Base-by-base conservation (phyloP, 495 filamentous ascomycete species). In the Lentithecium fluviatile region DNA sequence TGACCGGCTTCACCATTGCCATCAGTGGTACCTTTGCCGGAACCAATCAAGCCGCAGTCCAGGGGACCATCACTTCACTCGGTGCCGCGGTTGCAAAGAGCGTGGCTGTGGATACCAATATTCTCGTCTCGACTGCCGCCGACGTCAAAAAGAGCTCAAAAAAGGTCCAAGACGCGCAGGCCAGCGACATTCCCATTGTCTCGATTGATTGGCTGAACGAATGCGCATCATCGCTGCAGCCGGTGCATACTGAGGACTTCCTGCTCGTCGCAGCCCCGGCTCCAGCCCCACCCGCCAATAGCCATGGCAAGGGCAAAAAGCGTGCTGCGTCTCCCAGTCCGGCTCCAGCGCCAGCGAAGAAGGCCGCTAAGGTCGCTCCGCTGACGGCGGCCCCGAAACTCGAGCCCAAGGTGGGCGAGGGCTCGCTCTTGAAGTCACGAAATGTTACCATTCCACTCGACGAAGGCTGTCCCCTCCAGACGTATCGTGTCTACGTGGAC, bases 401-500 rank as follows among this genome's bases (percentile, higher is more conserved):
- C 59, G 56, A 21, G 32, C 24, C 58, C 32, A 38, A 72, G 64
- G 58, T 63, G n/a, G 70, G 70, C 71, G 77, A 81, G 23, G 73
- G 75, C 0, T 77, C 78, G 56, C 76, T 75, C 38, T 70, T 73
- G 5, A 68, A 70, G 13, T 71, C 74, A 15, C 75, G 76, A 45
- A 45, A 71, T 0, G 40, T 82, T 19, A 70, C 72, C 51, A 62
- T 83, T 42, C 75, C 78, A n/a, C 62, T 86, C n/a, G 80, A 86
- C 67, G 77, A 82, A 57, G 67, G 59, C 23, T 80, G 70, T 67
- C 46, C 64, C 52, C 56, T 73, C 37, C 6, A 13, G 25, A 42
- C 48, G 13, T 40, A 76, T 26, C 69, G 73, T 3, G 88, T 95
- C 37, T 85, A 86, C 66, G 85, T 92, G 52, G 87, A 86, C 60